Percentiles rank a stretch among this genome's conserved stretches.
phyloP scores from a whole-genome alignment of 441 rosid genomes.

The Metrosideros polymorpha region DNA sequence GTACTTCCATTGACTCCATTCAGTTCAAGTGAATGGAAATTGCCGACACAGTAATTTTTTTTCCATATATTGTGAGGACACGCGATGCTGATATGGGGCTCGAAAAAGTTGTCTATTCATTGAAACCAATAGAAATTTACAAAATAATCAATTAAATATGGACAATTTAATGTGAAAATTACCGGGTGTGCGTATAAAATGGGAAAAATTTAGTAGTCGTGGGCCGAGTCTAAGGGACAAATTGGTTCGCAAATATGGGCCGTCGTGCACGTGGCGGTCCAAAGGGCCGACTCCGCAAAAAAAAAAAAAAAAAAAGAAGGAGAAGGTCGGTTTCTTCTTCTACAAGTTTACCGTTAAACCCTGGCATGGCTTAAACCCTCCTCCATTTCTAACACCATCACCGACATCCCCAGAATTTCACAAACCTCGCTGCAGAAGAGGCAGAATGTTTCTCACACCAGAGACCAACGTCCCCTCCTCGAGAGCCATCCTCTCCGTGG shows the following conservation, averaged over 20 bases:
- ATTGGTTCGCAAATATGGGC: too few relatives aligned
- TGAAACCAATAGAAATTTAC: neutral
- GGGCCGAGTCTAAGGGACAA: neutral
- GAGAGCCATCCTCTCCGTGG: neutral
- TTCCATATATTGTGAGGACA: too few relatives aligned
- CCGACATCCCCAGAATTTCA: neutral
- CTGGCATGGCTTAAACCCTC: neutral
- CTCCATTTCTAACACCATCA: neutral
- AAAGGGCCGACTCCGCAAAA: neutral
- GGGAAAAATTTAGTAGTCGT: neutral
- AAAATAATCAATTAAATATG: neutral
- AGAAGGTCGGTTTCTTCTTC: neutral
- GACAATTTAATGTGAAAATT: neutral
- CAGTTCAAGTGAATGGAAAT: too few relatives aligned
- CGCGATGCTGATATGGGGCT: too few relatives aligned
- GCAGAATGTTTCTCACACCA: neutral
- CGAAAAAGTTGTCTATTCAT: too few relatives aligned
- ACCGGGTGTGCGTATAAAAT: neutral
- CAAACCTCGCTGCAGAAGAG: neutral
- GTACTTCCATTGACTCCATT: too few relatives aligned
- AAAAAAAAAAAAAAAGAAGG: too few relatives aligned
- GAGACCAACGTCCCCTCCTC: neutral
- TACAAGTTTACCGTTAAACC: neutral
- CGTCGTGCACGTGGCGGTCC: neutral
- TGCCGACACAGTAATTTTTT: too few relatives aligned